Conservation (phyloP, 352 stramenopile species). For the Phytophthora brassicae region DNA sequence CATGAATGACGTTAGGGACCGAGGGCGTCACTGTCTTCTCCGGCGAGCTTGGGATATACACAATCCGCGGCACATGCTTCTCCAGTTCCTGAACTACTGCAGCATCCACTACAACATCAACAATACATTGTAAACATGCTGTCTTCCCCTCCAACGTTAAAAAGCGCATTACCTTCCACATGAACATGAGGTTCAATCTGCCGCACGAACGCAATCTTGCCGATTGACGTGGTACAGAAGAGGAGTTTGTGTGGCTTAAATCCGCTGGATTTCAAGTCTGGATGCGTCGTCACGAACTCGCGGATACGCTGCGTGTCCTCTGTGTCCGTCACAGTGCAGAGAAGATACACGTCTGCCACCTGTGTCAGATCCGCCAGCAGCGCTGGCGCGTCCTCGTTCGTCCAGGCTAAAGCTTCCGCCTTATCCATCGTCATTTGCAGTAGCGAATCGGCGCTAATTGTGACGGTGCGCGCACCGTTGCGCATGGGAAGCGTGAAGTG, state of each 20-base stretch:
- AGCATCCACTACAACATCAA: constrained; percentile 49
- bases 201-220: constrained; percentile 85
- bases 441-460: constrained; percentile 62
- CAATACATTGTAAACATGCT: too few species aligned
- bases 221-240: constrained; percentile 75
- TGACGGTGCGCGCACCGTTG: constrained; percentile 66
- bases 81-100: constrained; percentile 62
- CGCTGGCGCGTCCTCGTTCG: constrained; percentile 38
- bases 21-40: constrained; percentile 28
- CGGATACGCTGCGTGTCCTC: constrained; percentile 41
- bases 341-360: constrained; percentile 68
- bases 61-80: constrained; percentile 75
- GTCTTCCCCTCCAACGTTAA: too few species aligned
- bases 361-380: constrained; percentile 61
- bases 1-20: constrained; percentile 51
- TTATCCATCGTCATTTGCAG: constrained; percentile 40
- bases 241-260: constrained; percentile 75
- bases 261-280: constrained; percentile 32
- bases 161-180: constrained; percentile 85
- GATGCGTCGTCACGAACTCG: constrained; percentile 41
- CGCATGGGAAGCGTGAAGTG: constrained; percentile 62
- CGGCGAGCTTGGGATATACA: constrained; percentile 48
- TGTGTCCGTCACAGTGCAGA: constrained; percentile 46
- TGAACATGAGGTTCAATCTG: constrained; percentile 85
- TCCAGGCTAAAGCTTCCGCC: constrained; percentile 41